Percentiles rank a stretch among this genome's conserved stretches.
phyloP scores from a whole-genome alignment of 2,329 filamentous ascomycete genomes.

The Fusarium chaquense region DNA sequence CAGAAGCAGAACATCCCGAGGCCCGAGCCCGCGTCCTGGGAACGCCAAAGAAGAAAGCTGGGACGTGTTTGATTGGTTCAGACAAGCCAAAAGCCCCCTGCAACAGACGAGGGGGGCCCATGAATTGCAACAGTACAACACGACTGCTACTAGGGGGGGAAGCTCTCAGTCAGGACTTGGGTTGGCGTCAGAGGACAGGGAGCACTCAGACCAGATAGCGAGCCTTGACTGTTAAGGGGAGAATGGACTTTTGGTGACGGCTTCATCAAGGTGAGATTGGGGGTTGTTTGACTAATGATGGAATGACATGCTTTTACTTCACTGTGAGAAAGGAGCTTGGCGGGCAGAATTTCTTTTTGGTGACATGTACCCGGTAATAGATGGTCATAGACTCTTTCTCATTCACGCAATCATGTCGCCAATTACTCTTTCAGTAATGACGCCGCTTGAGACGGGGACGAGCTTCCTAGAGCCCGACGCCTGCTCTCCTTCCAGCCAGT shows the following conservation, averaged over 20 bases:
- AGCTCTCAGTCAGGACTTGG: background rate
- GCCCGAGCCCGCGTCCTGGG: conserved; percentile 50
- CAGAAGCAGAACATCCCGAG: conserved; percentile 50
- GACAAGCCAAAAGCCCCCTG: background rate
- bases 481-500: conserved; percentile 37
- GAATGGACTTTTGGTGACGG: conserved; percentile 18
- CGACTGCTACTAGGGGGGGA: conserved; percentile 16
- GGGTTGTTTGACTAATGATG: conserved; percentile 37
- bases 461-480: conserved; percentile 29
- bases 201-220: conserved; percentile 22
- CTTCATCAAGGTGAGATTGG: conserved; percentile 27
- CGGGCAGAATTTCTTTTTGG: background rate
- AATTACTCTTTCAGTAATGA: background rate
- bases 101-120: conserved; percentile 16
- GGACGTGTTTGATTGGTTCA: conserved; percentile 48
- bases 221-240: conserved; percentile 3
- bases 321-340: conserved; percentile 6
- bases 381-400: background rate
- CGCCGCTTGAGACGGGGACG: conserved; percentile 11
- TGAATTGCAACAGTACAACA: conserved; percentile 24
- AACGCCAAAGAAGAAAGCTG: conserved; percentile 45
- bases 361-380: background rate
- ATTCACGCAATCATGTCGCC: background rate
- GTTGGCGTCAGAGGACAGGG: conserved; percentile 32
- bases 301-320: background rate